Conservation (phyloP, 495 filamentous ascomycete genomes). For the Penicillium herquei region DNA sequence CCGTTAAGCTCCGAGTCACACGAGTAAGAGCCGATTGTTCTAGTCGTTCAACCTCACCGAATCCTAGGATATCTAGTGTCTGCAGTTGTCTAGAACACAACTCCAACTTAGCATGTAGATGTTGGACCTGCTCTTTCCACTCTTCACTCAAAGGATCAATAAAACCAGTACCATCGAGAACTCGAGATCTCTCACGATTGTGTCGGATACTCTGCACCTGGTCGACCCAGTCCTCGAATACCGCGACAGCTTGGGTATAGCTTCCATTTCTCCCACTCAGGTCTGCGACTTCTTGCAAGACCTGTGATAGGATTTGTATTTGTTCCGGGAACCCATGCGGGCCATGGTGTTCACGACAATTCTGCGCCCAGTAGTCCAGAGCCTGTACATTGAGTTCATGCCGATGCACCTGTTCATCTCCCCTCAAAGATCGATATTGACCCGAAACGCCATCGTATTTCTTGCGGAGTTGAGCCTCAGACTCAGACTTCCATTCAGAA, state of each 20-base stretch:
- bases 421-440: constrained; percentile 32
- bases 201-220: constrained; percentile 31
- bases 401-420: constrained; percentile 39
- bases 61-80: constrained; percentile 36
- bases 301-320: constrained; percentile 42
- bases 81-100: constrained; percentile 38
- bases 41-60: constrained; percentile 30
- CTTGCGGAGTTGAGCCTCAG: constrained; percentile 32
- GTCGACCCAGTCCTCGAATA: constrained; percentile 48
- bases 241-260: constrained; percentile 31
- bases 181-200: constrained; percentile 16
- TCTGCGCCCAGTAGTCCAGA: constrained; percentile 38
- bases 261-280: constrained; percentile 28
- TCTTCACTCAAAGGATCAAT: constrained; percentile 41
- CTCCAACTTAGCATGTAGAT: constrained; percentile 38
- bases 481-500: constrained; percentile 35
- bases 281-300: constrained; percentile 43
- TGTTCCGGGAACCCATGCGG: constrained; percentile 36
- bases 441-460: constrained; percentile 39
- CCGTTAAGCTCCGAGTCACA: constrained; percentile 27
- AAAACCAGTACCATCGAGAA: constrained; percentile 23
- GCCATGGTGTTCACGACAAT: constrained; percentile 29
- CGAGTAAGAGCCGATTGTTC: constrained; percentile 36
- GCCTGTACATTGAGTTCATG: constrained; percentile 40
- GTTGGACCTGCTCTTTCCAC: constrained; percentile 44